phyloP scores from a whole-genome alignment of 78 protist genomes.

The Dictyostelium firmibasis region DNA sequence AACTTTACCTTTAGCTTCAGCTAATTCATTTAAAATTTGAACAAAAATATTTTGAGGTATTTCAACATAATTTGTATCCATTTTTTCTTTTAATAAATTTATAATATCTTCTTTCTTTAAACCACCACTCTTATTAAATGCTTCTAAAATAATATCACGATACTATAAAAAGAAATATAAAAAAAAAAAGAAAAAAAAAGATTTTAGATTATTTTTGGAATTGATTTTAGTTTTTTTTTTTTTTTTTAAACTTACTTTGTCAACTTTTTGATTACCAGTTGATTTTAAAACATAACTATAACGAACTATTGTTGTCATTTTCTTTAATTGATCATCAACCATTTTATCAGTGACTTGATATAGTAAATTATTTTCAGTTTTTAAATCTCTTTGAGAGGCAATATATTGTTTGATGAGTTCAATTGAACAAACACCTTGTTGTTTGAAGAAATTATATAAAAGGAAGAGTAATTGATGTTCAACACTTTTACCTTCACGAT shows the following conservation, averaged over 20 bases:
- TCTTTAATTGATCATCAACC: neutral
- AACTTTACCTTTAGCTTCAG: neutral
- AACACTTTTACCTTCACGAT: slow-evolving; percentile 24
- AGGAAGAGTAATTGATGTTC: slow-evolving; percentile 53
- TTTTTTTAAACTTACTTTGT: slow-evolving; percentile 13
- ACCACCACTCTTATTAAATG: slow-evolving; percentile 28
- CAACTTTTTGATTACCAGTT: slow-evolving; percentile 30
- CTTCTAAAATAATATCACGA: slow-evolving; percentile 43
- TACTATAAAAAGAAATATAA: neutral
- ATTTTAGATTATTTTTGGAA: no score
- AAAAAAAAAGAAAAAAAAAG: neutral
- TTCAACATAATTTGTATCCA: slow-evolving; percentile 25
- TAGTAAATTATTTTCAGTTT: neutral
- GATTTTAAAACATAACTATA: slow-evolving; percentile 16
- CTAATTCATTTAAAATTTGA: slow-evolving; percentile 24
- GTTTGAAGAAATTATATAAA: slow-evolving; percentile 32
- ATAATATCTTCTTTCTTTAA: slow-evolving; percentile 6
- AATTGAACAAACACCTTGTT: slow-evolving; percentile 35
- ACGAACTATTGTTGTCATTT: slow-evolving; percentile 5
- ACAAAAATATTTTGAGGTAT: neutral
- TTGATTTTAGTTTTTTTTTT: no score
- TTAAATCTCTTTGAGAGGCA: neutral
- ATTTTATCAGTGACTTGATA: slow-evolving; percentile 1
- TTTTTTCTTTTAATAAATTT: neutral
- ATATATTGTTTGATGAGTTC: slow-evolving; percentile 39